These are phyloP conservation scores for Penicillium soppii DNA, from an alignment of 495 filamentous ascomycete genomes.

Conservation along the genomic window DNA sequence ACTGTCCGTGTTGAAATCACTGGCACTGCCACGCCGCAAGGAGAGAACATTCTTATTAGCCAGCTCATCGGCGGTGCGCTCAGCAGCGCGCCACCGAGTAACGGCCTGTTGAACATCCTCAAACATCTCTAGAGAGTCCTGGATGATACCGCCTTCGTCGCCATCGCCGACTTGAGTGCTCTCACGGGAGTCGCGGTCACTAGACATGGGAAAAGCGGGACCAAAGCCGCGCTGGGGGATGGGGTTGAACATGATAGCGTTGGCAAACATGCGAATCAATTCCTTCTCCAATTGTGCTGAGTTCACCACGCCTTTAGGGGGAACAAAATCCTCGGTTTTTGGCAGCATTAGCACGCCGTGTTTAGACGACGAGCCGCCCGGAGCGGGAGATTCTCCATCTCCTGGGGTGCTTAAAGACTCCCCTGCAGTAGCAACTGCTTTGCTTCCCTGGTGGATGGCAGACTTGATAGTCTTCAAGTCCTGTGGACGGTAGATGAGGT, in stretches of 20 bases:
- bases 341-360: slow-evolving; percentile 54
- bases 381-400: slow-evolving; percentile 44
- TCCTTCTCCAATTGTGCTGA: slow-evolving; percentile 92
- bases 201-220: slow-evolving; percentile 52
- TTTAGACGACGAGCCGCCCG: slow-evolving; percentile 36
- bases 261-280: slow-evolving; percentile 95
- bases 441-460: slow-evolving; percentile 74
- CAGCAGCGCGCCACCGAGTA: slow-evolving; percentile 58
- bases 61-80: slow-evolving; percentile 46
- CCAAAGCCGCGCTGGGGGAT: slow-evolving; percentile 69
- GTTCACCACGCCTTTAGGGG: slow-evolving; percentile 91
- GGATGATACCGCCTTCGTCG: slow-evolving; percentile 79
- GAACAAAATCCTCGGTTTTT: slow-evolving; percentile 70
- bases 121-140: slow-evolving; percentile 80
- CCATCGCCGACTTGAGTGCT: slow-evolving; percentile 50
- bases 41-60: slow-evolving; percentile 43
- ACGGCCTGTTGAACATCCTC: slow-evolving; percentile 67
- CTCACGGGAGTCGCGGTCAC: slow-evolving; percentile 36
- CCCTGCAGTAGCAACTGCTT: slow-evolving; percentile 64
- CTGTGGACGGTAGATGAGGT: slow-evolving; percentile 81
- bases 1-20: slow-evolving; percentile 44
- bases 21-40: slow-evolving; percentile 41
- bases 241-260: slow-evolving; percentile 96
- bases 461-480: slow-evolving; percentile 84
- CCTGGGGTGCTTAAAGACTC: slow-evolving; percentile 48